Base-by-base conservation (phyloP, 805 yeast species). In the Kodamaea neixiangensis region DNA sequence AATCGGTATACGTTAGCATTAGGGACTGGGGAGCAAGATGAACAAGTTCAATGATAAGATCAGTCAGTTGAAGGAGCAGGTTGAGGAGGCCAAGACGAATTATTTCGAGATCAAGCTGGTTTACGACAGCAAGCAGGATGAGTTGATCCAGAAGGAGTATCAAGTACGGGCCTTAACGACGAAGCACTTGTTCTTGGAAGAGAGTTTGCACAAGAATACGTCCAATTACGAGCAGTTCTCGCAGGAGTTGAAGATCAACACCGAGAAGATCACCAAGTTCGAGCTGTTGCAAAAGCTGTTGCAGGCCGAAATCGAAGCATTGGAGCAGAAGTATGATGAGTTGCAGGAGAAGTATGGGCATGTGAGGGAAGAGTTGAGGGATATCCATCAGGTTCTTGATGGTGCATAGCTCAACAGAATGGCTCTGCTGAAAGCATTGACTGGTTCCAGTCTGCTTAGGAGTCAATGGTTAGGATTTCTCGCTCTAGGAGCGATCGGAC, bases 21-120 rank as follows among this genome's bases (percentile, higher is more conserved):
- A 25, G 31, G 31, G 31, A 17, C 31, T 25, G 31, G 31, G 31
- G 31, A 25, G 31, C 31, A 25, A 18, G 37, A 58, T 58, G 61
- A 51, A 54, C 52, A 56, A 51, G 46, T 51, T 56, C 44, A 56
- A 50, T 41, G 56, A 53, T 35, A 56, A 57, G 46, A 48, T 56
- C 46, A 44, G 29, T 20, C 47, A 51, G 31, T 44, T 56, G 37
- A 56, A 52, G 49, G 48, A 29, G 37, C 46, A 49, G 21, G 50
- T 45, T 11, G 60, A 57, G 11, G 49, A 46, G n/a, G 43, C 53
- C 15, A 45, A 58, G 37, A 38, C 53, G 11, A 20, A 38, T 15
- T 58, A 53, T 50, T 54, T 48, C 29, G 57, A 55, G 37, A 48
- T 58, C 41, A 55, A 58, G 42, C 20, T 25, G 11, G 19, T 40